Base-by-base conservation (phyloP, 768 basidiomycete genomes). In the Suillus cothurnatus region DNA sequence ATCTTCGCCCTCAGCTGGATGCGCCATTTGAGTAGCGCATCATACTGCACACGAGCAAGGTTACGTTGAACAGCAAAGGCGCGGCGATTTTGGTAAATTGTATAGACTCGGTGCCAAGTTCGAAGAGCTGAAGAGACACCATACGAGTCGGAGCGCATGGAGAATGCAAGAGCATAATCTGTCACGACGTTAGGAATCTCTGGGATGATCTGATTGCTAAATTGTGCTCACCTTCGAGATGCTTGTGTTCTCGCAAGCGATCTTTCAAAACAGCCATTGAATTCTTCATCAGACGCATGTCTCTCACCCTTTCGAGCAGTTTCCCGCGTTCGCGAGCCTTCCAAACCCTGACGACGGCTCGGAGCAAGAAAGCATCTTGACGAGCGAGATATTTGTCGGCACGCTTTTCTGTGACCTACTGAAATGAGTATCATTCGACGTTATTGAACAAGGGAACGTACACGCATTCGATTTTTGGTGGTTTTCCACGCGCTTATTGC, bases 321-420 rank as follows among this genome's bases (percentile, higher is more conserved):
- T 75, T 79, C 36, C 87, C 88, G 11, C 87, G 84, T 69, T 89
- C 89, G 45, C 84, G 84, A 26, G 90, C 87, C 69, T 84, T 88
- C 90, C 90, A 90, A 4, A 91, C 83, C 56, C 86, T 80, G 69
- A 82, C 75, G 55, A 89, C 78, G 34, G 87, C 89, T 53, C 84
- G 82, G 36, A 91, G 65, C 26, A 90, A 80, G 17, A 88, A 78
- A 61, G 79, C 80, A 63, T 91, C 86, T 70, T 86, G 88, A 52
- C 87, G 81, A 55, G 79, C 78, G 15, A 86, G 63, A 70, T 88
- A 83, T 64, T 86, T 90, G 64, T 79, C 74, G 14, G 86, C 90
- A 34, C 85, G 85, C 62, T 71, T 80, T 70, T 88, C 85, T 73
- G 87, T 76, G 23, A 66, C 72, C 92, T 93, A 68, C n/a, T 26